Base-by-base conservation (phyloP, 192 early-diverging fungal species). In the Dimargaris xerosporica region DNA sequence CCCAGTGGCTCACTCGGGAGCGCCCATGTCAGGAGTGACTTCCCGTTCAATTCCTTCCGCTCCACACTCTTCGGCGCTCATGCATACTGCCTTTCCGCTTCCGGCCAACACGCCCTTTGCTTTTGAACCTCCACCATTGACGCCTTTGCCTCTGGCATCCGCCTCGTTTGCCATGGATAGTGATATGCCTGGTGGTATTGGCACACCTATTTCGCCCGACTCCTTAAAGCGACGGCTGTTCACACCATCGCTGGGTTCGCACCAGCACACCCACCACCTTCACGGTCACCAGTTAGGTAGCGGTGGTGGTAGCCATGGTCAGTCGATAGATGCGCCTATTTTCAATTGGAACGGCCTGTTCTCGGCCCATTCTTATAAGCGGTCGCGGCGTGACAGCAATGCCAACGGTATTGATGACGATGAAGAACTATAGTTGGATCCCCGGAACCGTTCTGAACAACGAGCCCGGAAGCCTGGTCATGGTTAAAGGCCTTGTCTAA, bases 171-270 rank as follows among this genome's bases (percentile, higher is more conserved):
- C 54, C 34, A 60, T 60, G 58, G 58, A 60, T 34, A 43, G 58
- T 26, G 58, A 60, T 11, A 31, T 34, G 5, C 3, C n/a, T 19
- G 43, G 34, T n/a, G 58, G 58, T 21, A 43, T 25, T 21, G 58
- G 42, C 19, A 43, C 41, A 11, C 43, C 26, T 21, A 43, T 60
- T 21, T 60, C 58, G 9, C 43, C 58, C n/a, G 58, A 44, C 23
- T 60, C 58, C n/a, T 41, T 60, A n/a, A 60, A 60, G 43, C 58
- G 58, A 21, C 58, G 58, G 23, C 23, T 60, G n/a, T 23, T 60
- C 43, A 34, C 28, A 3, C 29, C 23, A 45, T 16, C 44, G 9
- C 44, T 45, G 10, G 17, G 9, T 26, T 16, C 11, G 21, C 15
- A 16, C 17, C 46, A 47, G 46, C 46, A 47, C 46, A 2, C 17